Conservation (phyloP, 495 filamentous ascomycete species). For the Terfezia claveryi region DNA sequence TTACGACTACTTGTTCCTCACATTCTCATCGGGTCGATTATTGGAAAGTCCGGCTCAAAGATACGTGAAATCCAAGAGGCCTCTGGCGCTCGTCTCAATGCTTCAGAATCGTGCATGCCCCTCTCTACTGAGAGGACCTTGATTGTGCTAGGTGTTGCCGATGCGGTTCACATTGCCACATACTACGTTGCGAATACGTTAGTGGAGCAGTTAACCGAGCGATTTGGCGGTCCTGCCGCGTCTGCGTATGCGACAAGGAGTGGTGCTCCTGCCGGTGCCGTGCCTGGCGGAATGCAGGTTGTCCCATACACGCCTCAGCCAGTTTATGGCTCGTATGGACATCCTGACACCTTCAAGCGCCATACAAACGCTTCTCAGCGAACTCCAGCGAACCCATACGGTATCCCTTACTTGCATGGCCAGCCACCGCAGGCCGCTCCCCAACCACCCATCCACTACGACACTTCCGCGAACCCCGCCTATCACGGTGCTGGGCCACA, state of each 20-base stretch:
- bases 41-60: conserved; percentile 80
- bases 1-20: conserved; percentile 88
- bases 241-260: conserved; percentile 92
- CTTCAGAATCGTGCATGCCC: conserved; percentile 81
- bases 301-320: conserved; percentile 87
- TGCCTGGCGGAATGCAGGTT: conserved; percentile 94
- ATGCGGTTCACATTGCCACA: conserved; percentile 93
- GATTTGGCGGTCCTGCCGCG: conserved; percentile 85
- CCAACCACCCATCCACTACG: conserved; percentile 54
- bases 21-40: conserved; percentile 94
- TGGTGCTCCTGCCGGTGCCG: conserved; percentile 73
- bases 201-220: conserved; percentile 84
- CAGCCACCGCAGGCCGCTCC: conserved; percentile 37
- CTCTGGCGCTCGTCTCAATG: conserved; percentile 87
- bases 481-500: conserved; percentile 60
- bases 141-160: conserved; percentile 76
- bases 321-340: conserved; percentile 73
- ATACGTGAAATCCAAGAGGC: conserved; percentile 98
- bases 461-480: conserved; percentile 33
- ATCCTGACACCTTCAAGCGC: conserved; percentile 69
- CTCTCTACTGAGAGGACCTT: conserved; percentile 88
- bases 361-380: conserved; percentile 44
- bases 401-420: conserved; percentile 48
- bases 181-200: conserved; percentile 96
- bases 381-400: conserved; percentile 37